Evolutionary conservation across 129 eudicot species (phyloP).

Genomic region (Solidago caesia): DNA sequence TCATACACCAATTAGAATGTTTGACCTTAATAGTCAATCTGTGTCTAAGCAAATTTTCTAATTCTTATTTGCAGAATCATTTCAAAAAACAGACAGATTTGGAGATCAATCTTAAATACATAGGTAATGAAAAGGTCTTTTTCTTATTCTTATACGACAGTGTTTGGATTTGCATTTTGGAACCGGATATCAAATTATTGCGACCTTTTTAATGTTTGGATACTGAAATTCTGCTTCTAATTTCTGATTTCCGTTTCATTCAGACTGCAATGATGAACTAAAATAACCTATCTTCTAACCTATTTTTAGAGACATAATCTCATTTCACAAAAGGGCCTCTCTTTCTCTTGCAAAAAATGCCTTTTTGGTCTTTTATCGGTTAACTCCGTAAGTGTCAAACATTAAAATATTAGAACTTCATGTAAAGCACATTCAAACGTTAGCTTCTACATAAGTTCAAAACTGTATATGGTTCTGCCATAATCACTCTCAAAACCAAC

Average conservation of each 20-base stretch:
- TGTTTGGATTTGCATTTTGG: neutral
- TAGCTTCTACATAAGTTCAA: neutral
- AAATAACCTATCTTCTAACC: neutral
- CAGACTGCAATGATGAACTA: neutral
- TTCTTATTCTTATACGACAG: neutral
- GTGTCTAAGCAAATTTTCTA: neutral
- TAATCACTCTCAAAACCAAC: neutral
- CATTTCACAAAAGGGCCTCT: neutral
- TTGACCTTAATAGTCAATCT: constrained; percentile 7
- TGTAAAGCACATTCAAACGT: neutral
- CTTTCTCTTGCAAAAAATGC: neutral
- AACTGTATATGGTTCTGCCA: neutral
- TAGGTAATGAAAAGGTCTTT: constrained; percentile 46
- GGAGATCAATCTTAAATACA: constrained; percentile 80
- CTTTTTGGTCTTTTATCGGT: neutral
- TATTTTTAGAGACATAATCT: neutral
- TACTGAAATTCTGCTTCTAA: neutral
- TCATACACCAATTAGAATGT: neutral
- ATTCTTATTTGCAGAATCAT: constrained; percentile 54
- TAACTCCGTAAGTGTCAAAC: neutral
- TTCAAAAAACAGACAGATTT: constrained; percentile 56
- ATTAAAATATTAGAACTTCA: neutral
- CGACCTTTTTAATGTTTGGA: neutral
- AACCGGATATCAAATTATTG: neutral
- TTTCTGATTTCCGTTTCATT: neutral